phyloP scores from a whole-genome alignment of 1,284 basidiomycete genomes.

The Phlebopus sp. region DNA sequence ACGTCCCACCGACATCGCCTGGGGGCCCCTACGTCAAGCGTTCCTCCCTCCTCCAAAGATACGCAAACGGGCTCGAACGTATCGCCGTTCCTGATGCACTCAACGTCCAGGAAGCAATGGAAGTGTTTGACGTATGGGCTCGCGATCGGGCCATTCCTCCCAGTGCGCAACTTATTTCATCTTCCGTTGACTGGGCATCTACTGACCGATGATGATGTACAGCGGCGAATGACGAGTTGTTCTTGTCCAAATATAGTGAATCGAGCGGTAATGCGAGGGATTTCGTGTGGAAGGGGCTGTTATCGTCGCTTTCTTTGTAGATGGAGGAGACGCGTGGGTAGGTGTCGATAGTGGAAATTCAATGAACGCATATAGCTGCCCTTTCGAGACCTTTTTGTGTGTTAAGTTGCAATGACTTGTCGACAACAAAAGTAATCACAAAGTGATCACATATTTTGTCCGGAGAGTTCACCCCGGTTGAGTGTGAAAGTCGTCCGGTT shows the following conservation, averaged over 20 bases:
- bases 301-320: constrained; percentile 40
- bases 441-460: too few species aligned
- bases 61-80: constrained; percentile 51
- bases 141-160: constrained; percentile 40
- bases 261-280: constrained; percentile 69
- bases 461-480: too few species aligned
- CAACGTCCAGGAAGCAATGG: constrained; percentile 59
- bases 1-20: constrained; percentile 34
- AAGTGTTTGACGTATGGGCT: constrained; percentile 71
- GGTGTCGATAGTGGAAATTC: too few species aligned
- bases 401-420: too few species aligned
- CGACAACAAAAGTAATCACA: too few species aligned
- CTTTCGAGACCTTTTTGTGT: too few species aligned
- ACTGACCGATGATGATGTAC: neutral
- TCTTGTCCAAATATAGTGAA: constrained; percentile 71
- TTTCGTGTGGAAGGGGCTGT: constrained; percentile 71
- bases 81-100: constrained; percentile 58
- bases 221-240: constrained; percentile 61
- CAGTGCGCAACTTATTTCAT: constrained; percentile 12
- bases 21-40: constrained; percentile 50
- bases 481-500: too few species aligned
- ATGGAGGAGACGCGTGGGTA: too few species aligned
- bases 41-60: constrained; percentile 43
- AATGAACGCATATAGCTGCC: too few species aligned
- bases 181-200: neutral